Base-by-base conservation (phyloP, 441 rosid species). In the Erysimum cheiri region DNA sequence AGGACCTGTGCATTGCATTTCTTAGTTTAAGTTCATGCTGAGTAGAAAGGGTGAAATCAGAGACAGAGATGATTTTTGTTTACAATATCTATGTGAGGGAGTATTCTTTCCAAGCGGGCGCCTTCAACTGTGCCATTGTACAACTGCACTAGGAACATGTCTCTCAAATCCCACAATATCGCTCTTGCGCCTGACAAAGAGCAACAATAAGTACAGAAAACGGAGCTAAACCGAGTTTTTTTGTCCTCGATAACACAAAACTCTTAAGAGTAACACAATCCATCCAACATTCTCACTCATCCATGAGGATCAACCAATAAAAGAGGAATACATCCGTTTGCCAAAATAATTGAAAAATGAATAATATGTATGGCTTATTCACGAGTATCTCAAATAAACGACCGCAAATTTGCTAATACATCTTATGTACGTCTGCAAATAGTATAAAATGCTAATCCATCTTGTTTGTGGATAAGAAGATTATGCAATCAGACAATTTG, bases 81-180 rank as follows among this genome's bases (percentile, higher is more conserved):
- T 83, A 95, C 98, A 65, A 83, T 75, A 79, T 96, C 99, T 79
- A 96, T 56, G 58, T 85, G 85, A 3, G 90, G 85, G 70, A 96
- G 87, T 77, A 85, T 75, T 77, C 70, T 75, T 73, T 96, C 99
- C 90, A 96, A 73, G 55, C 97, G 97, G 75, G 91, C 77, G 71
- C 67, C 83, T 82, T 84, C 96, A 48, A 96, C 98, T 47, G 75
- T 81, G 64, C 86, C 93, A 48, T 84, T 84, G 78, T 93, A 96
- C 76, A 93, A 67, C 64, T 80, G 82, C 43, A 83, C 80, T 76
- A 96, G 84, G 80, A 93, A 87, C 68, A 69, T 77, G 70, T 89
- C 94, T 80, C 92, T 86, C 63, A 96, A 85, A 79, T 96, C 99
- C 98, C 97, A 93, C 76, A 91, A 93, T 53, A 91, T 86, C 55